Conservation (phyloP, 805 yeast species). For the Vanderwaltozyma yarrowii region DNA sequence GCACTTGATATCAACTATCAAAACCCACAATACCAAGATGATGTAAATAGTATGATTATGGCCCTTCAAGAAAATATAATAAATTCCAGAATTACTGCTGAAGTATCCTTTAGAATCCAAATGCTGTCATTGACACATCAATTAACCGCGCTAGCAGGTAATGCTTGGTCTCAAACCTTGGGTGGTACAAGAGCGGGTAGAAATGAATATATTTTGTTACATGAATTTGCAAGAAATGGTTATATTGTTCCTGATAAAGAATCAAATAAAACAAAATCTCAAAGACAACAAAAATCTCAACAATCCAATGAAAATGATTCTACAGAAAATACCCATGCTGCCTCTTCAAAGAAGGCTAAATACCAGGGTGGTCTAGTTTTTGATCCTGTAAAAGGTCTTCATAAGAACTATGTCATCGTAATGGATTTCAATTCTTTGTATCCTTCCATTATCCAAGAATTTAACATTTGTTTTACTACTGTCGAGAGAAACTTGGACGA, state of each 20-base stretch:
- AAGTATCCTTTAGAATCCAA: slow-evolving; percentile 73
- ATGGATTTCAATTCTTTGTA: slow-evolving; percentile 98
- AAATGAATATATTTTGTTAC: slow-evolving; percentile 84
- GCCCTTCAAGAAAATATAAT: slow-evolving; percentile 59
- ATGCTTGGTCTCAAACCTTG: slow-evolving; percentile 92
- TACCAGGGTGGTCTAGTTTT: slow-evolving; percentile 91
- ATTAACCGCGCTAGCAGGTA: slow-evolving; percentile 88
- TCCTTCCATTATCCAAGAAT: slow-evolving; percentile 96
- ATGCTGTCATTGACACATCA: slow-evolving; percentile 83
- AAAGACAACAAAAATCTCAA: slow-evolving; percentile 23
- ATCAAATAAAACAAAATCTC: slow-evolving; percentile 31
- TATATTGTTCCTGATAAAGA: slow-evolving; percentile 85
- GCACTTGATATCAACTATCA: slow-evolving; percentile 67
- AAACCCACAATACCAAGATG: slow-evolving; percentile 53
- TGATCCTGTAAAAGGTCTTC: slow-evolving; percentile 93
- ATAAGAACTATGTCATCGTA: slow-evolving; percentile 77
- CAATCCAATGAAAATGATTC: slow-evolving; percentile 27
- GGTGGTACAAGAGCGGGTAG: slow-evolving; percentile 95
- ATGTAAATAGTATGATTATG: slow-evolving; percentile 54
- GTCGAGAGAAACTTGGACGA: slow-evolving; percentile 56
- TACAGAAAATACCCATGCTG: slow-evolving; percentile 32
- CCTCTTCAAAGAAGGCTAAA: slow-evolving; percentile 54
- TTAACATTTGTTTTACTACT: slow-evolving; percentile 93
- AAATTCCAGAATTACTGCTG: slow-evolving; percentile 62
- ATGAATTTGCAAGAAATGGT: slow-evolving; percentile 74